These are phyloP conservation scores for Onygenales sp. DNA, from an alignment of 2,329 filamentous ascomycete genomes.

Conservation along the genomic window DNA sequence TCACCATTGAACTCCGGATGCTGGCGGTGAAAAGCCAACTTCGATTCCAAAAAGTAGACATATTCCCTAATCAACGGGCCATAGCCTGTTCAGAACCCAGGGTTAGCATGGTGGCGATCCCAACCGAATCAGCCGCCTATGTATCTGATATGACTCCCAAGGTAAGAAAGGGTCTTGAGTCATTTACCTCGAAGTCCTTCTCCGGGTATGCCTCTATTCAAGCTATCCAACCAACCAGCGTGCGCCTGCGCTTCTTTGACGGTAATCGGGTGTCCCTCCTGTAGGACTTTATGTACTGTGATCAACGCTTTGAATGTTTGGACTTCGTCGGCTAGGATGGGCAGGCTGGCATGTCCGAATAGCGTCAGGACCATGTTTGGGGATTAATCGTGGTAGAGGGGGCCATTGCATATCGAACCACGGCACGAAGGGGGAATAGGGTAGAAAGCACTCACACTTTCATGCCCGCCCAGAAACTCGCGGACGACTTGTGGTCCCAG, in stretches of 20 bases:
- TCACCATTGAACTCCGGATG: conserved; percentile 94
- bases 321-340: conserved; percentile 95
- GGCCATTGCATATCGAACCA: neutral
- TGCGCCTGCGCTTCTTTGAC: conserved; percentile 84
- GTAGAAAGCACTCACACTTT: conserved; percentile 64
- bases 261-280: conserved; percentile 86
- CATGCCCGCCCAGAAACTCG: conserved; percentile 94
- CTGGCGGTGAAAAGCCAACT: conserved; percentile 91
- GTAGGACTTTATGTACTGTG: conserved; percentile 92
- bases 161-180: neutral
- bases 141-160: conserved; percentile 7
- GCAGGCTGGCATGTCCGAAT: conserved; percentile 55
- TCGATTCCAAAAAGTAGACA: conserved; percentile 87
- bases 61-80: conserved; percentile 91
- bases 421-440: neutral
- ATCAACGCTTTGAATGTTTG: conserved; percentile 99
- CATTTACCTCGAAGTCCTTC: conserved; percentile 67
- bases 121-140: neutral
- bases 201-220: conserved; percentile 68
- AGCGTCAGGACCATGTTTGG: neutral
- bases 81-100: conserved; percentile 49
- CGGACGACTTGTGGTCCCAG: conserved; percentile 95
- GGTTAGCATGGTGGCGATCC: neutral
- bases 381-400: neutral
- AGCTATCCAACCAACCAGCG: conserved; percentile 81